Conservation (phyloP, 305 asterid species). For the Stenogyne calaminthoides region DNA sequence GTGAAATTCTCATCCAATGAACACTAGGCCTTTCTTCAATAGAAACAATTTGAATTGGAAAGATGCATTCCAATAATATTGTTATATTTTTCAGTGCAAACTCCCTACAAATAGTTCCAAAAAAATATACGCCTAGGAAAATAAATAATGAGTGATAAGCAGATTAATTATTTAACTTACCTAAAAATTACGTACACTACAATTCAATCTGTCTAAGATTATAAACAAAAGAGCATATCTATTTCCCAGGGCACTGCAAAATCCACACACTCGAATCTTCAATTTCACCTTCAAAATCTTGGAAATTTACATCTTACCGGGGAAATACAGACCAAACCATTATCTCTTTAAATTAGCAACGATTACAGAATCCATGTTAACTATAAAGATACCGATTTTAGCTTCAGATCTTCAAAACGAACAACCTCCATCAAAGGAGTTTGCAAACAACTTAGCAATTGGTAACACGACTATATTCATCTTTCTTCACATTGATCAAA, state of each 20-base stretch:
- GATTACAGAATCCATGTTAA: not conserved
- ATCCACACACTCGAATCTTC: not conserved
- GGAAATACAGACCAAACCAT: not conserved
- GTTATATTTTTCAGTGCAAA: not conserved
- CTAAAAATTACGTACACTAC: not conserved
- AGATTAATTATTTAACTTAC: not conserved
- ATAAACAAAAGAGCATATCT: not conserved
- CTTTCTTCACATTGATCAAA: not conserved
- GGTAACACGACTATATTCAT: not conserved
- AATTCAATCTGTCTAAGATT: not conserved
- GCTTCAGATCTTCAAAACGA: not conserved
- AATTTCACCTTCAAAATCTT: not conserved
- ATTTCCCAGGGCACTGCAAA: too few species aligned
- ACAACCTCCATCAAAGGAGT: not conserved
- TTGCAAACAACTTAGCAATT: not conserved
- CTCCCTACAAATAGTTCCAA: not conserved
- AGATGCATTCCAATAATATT: not conserved
- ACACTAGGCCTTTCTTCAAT: not conserved
- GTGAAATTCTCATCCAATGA: not conserved
- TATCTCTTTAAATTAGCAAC: not conserved
- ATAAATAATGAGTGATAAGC: not conserved
- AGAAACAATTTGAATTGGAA: not conserved
- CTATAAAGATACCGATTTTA: not conserved
- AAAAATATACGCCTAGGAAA: not conserved
- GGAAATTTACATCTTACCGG: not conserved